Evolutionary conservation across 1,284 basidiomycete species (phyloP).

Genomic region (Leucoagaricus sp.): DNA sequence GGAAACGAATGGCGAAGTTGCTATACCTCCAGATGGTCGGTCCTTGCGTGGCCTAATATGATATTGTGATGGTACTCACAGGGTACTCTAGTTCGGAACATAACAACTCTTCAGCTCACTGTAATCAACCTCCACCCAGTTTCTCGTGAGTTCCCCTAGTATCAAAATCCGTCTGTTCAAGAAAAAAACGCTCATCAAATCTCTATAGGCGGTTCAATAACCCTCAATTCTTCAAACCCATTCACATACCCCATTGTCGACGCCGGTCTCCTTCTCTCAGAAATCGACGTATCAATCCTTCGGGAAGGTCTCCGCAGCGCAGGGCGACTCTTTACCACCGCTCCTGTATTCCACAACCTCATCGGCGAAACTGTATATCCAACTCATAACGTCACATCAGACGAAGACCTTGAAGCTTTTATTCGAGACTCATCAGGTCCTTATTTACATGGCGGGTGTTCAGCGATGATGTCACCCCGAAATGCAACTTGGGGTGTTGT

Average conservation of each 20-base stretch:
- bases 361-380: conserved; percentile 21
- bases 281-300: conserved; percentile 37
- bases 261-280: conserved; percentile 31
- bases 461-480: conserved; percentile 28
- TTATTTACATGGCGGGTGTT: conserved; percentile 28
- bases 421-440: conserved; percentile 9
- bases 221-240: conserved; percentile 33
- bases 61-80: too few relatives aligned
- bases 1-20: not conserved
- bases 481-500: conserved; percentile 27
- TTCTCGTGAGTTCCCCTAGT: not conserved
- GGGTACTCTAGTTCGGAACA: not conserved
- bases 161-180: not conserved
- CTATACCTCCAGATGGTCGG: not conserved
- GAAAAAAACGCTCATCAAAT: not conserved
- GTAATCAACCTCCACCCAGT: conserved; percentile 10
- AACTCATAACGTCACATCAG: conserved; percentile 25
- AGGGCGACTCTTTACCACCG: conserved; percentile 31
- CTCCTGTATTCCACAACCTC: conserved; percentile 35
- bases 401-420: conserved; percentile 35
- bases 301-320: conserved; percentile 33
- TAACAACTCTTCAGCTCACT: conserved; percentile 1
- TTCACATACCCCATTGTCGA: conserved; percentile 41
- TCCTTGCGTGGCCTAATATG: not conserved
- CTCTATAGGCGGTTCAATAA: conserved; percentile 34